Percentiles rank a stretch among this genome's conserved stretches.
Conservation (phyloP, 305 asterid genomes). For the Ajuga reptans region DNA sequence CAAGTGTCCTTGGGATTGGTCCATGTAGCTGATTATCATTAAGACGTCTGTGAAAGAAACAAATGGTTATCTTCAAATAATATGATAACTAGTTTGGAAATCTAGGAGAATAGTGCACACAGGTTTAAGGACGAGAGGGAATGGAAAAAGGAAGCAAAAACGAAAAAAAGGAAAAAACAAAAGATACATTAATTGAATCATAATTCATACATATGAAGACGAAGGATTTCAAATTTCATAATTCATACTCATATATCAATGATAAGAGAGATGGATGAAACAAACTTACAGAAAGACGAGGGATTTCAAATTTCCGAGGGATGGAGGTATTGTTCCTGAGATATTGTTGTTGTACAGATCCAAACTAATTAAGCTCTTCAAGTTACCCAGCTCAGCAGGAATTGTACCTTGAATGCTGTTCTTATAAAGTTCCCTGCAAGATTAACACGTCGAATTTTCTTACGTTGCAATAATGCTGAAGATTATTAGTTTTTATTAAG, state of each 20-base stretch:
- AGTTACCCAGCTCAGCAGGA: constrained; percentile 78
- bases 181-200: neutral
- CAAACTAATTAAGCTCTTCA: constrained; percentile 86
- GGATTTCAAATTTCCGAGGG: constrained; percentile 69
- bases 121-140: neutral
- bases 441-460: constrained; percentile 9
- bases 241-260: neutral
- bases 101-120: neutral
- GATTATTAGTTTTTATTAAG: neutral
- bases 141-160: neutral
- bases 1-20: constrained; percentile 60
- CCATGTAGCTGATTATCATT: constrained; percentile 72
- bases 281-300: constrained; percentile 77
- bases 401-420: constrained; percentile 72
- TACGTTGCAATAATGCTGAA: too few species aligned
- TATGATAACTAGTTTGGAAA: neutral
- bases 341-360: constrained; percentile 87
- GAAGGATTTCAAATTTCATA: too few species aligned
- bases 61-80: constrained; percentile 10
- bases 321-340: constrained; percentile 60
- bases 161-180: too few species aligned
- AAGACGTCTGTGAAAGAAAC: constrained; percentile 53
- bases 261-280: neutral
- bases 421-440: constrained; percentile 78
- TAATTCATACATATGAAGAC: neutral